A percentile compares a stretch with the other conserved stretches of the same genome.
Conservation (phyloP, 2,329 filamentous ascomycete species). For the Alternaria panax region DNA sequence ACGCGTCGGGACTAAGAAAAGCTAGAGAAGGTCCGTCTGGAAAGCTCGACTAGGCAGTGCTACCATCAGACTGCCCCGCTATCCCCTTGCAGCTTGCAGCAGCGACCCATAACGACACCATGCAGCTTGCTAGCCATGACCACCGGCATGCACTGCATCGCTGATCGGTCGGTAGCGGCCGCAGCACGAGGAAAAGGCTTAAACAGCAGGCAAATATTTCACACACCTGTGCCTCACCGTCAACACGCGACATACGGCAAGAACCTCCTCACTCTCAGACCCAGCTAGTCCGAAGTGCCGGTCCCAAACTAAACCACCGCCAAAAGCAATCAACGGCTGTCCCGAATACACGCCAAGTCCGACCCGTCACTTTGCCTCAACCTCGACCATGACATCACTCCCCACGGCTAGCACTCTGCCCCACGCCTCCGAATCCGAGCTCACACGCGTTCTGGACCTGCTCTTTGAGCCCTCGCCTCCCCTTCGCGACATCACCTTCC, state of each 20-base stretch:
- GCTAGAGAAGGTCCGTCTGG: slow-evolving; percentile 6
- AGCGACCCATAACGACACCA: too few relatives aligned
- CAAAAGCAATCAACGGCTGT: slow-evolving; percentile 5
- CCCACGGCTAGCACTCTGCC: slow-evolving; percentile 66
- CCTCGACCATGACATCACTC: slow-evolving; percentile 52
- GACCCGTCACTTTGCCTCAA: not conserved
- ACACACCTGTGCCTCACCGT: not conserved
- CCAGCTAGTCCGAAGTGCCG: not conserved
- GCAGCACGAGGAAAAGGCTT: slow-evolving; percentile 7
- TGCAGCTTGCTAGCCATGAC: not conserved
- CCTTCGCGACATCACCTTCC: slow-evolving; percentile 75
- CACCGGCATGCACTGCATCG: not conserved
- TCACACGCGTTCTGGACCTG: slow-evolving; percentile 71
- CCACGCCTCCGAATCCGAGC: slow-evolving; percentile 61
- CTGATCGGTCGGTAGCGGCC: slow-evolving; percentile 40
- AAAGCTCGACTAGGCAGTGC: slow-evolving; percentile 1
- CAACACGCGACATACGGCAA: not conserved
- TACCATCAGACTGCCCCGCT: slow-evolving; percentile 14
- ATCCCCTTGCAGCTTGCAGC: slow-evolving; percentile 35
- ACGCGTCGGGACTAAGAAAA: slow-evolving; percentile 6
- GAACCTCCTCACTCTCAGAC: not conserved
- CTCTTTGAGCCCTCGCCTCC: slow-evolving; percentile 84
- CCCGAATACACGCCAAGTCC: not conserved
- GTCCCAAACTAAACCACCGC: slow-evolving; percentile 9
- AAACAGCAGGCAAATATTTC: not conserved